Conservation (phyloP, 73 alveolate species). For the Stentor roeselii region DNA sequence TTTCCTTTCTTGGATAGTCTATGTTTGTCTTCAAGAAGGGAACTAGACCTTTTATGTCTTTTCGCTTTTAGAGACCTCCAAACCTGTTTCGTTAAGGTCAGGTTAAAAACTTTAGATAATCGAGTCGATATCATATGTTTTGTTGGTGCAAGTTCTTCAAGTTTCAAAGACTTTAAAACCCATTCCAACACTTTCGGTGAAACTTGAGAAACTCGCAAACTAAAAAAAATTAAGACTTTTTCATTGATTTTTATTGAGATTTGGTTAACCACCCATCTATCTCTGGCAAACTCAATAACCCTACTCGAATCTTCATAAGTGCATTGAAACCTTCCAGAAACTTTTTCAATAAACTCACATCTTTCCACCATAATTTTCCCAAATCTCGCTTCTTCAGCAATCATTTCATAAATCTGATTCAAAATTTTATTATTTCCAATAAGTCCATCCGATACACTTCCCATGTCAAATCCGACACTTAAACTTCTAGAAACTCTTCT, state of each 20-base stretch:
- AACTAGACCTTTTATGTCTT: neutral
- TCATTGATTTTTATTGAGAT: too few relatives aligned
- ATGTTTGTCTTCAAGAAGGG: neutral
- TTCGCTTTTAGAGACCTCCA: neutral
- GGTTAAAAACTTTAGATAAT: neutral
- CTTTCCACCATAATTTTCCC: neutral
- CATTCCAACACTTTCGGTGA: neutral
- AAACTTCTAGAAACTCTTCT: too few relatives aligned
- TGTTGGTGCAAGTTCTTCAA: neutral
- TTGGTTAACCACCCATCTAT: neutral
- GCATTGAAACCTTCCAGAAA: neutral
- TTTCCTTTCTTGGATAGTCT: too few relatives aligned
- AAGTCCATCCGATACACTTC: neutral
- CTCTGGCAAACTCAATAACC: neutral
- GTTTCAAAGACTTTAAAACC: neutral
- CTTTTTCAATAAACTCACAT: neutral
- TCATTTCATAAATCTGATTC: neutral
- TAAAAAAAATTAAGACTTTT: too few relatives aligned
- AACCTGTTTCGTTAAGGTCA: neutral
- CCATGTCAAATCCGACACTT: neutral
- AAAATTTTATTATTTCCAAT: too few relatives aligned
- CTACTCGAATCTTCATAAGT: neutral
- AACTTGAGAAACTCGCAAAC: neutral
- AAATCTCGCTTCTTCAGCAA: neutral
- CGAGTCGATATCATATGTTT: neutral